Evolutionary conservation across 2,329 filamentous ascomycete genomes (phyloP).

Genomic region (Sclerotiophoma versabilis): DNA sequence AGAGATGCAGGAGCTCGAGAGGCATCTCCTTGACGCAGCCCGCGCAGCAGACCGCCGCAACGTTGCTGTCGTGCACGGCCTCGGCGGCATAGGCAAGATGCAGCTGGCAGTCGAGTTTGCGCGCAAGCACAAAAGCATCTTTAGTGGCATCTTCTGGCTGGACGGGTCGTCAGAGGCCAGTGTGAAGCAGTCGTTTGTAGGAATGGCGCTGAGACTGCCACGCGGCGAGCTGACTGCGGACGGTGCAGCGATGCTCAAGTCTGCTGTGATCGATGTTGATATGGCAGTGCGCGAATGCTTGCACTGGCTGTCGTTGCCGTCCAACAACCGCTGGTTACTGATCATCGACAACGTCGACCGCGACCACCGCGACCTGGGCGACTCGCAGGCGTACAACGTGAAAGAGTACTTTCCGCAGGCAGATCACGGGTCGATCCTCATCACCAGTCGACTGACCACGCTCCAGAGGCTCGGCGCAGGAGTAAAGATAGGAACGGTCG

Average conservation of each 20-base stretch:
- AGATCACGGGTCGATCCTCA: background rate
- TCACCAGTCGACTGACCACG: background rate
- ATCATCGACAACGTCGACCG: conserved; percentile 32
- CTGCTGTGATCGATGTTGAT: background rate
- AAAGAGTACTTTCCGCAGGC: background rate
- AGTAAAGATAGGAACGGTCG: background rate
- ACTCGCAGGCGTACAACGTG: conserved; percentile 19
- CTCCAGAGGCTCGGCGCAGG: background rate
- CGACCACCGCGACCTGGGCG: conserved; percentile 11
- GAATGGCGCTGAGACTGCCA: conserved; percentile 7
- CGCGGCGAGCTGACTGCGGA: conserved; percentile 17
- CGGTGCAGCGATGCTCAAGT: conserved; percentile 4
- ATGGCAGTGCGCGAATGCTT: background rate
- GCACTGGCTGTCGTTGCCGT: conserved; percentile 1
- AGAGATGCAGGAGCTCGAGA: background rate
- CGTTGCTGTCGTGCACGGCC: background rate
- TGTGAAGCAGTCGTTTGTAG: conserved; percentile 18
- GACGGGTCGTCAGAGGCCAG: conserved; percentile 10
- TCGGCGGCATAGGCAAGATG: conserved; percentile 20
- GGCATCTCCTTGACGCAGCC: background rate
- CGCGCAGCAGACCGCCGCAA: background rate
- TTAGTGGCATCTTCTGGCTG: background rate
- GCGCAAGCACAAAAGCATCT: background rate
- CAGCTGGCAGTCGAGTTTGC: background rate
- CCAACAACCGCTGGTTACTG: conserved; percentile 27